Evolutionary conservation across 192 early-diverging fungal genomes (phyloP), one percentile per base, ranked within the genome.

Genomic region (Podochytrium sp.): DNA sequence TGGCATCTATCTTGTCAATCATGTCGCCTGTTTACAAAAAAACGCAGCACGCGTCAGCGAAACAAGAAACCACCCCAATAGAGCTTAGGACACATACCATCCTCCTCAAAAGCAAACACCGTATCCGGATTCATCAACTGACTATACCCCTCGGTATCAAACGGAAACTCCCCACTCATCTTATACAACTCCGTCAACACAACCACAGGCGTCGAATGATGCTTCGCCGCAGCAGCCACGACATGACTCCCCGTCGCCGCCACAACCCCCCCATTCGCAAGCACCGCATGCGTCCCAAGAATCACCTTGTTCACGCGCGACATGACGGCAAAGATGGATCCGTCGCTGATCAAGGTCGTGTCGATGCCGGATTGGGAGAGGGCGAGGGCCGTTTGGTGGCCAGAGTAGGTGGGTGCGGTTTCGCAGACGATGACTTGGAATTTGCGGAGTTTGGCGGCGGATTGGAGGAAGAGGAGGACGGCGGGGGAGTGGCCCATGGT

Each of bases 251-350:
- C 95, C 65, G 87, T 87, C 1, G 89, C 84, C 0, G 94, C 91
- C 7, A 99, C 91, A 47, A 97, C 76, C 0, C 94, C 96, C 65
- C 97, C 97, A 80, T 99, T 96, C 38, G 93, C 95, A 38, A 95
- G 88, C 30, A 98, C 90, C 18, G 94, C 94, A 65, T 95, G 93
- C 0, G 94, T 91, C 32, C 95, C 95, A 35, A 97, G 78, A 68
- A 98, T 92, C 33, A 99, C 96, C 80, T 97, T 99, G 87, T 96
- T 96, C 27, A 97, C 96, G 53, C 97, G 89, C 40, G 95, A 91
- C 97, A 99, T 99, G 59, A 97, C 91, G 10, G 95, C 96, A 89
- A 96, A 97, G 23, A 95, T 90, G 0, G 97, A 95, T 20, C 94
- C 91, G 75, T 99, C 97, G 0, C 92, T 84, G 32, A 99, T 93